A percentile compares a stretch with the other conserved stretches of the same genome.
Evolutionary conservation across 1,284 basidiomycete genomes (phyloP).

Genomic region (Neolentinus lepideus): DNA sequence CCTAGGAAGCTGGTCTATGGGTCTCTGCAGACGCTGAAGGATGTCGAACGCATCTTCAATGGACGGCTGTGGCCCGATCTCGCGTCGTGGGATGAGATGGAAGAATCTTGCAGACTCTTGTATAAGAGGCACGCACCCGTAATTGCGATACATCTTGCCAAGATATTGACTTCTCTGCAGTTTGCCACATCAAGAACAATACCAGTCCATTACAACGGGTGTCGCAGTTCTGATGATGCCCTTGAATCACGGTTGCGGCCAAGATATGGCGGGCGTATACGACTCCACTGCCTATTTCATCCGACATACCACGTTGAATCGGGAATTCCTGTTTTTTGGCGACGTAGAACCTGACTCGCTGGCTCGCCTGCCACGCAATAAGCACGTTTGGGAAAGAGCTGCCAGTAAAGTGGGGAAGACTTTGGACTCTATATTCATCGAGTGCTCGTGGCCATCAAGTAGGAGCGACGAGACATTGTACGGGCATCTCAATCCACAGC

Average conservation of each 20-base stretch:
- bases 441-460: conserved; percentile 74
- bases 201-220: conserved; percentile 41
- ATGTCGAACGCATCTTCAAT: conserved; percentile 69
- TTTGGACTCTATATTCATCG: conserved; percentile 70
- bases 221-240: conserved; percentile 63
- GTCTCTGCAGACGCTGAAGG: conserved; percentile 52
- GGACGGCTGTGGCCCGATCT: conserved; percentile 74
- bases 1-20: conserved; percentile 60
- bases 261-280: conserved; percentile 36
- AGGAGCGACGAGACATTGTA: conserved; percentile 54
- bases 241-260: conserved; percentile 63
- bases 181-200: conserved; percentile 33
- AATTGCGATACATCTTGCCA: not conserved
- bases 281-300: conserved; percentile 74
- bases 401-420: conserved; percentile 59
- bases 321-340: conserved; percentile 79
- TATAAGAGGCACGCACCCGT: conserved; percentile 44
- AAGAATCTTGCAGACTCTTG: conserved; percentile 47
- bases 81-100: conserved; percentile 62
- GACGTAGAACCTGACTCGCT: conserved; percentile 77
- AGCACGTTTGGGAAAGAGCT: conserved; percentile 63
- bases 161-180: conserved; percentile 9
- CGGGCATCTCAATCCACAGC: conserved; percentile 73
- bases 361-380: conserved; percentile 46
- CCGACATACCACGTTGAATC: conserved; percentile 44